Conservation (phyloP, 2,329 filamentous ascomycete species). For the Microdochium nivale region DNA sequence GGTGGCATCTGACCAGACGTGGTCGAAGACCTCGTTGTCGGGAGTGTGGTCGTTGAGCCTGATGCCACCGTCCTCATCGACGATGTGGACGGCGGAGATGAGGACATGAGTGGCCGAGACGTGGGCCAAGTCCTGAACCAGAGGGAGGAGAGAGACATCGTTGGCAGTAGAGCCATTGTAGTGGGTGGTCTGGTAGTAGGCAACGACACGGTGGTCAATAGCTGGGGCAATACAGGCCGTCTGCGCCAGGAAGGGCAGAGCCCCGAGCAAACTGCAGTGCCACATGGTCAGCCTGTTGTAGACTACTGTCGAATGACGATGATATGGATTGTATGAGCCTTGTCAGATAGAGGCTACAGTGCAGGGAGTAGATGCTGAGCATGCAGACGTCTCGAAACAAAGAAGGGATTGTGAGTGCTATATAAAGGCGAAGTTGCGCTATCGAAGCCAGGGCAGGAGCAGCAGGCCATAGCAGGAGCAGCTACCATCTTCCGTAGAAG, state of each 20-base stretch:
- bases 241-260: constrained; percentile 13
- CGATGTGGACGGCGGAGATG: constrained; percentile 78
- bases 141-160: constrained; percentile 43
- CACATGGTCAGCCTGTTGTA: neutral
- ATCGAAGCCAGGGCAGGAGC: too few species aligned
- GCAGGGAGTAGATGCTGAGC: too few species aligned
- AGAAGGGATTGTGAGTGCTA: too few species aligned
- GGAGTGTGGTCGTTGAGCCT: constrained; percentile 76
- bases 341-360: too few species aligned
- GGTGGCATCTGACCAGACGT: constrained; percentile 71
- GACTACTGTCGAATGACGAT: too few species aligned
- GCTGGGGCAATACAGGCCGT: constrained; percentile 8
- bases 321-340: too few species aligned
- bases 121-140: constrained; percentile 33
- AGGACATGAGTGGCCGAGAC: constrained; percentile 69
- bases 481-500: too few species aligned
- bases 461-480: too few species aligned
- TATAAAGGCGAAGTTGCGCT: too few species aligned
- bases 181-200: constrained; percentile 45
- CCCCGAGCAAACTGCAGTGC: constrained; percentile 7
- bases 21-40: constrained; percentile 55
- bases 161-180: constrained; percentile 30
- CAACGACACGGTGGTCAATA: constrained; percentile 31
- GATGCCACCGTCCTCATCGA: constrained; percentile 54
- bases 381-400: too few species aligned